A percentile compares a stretch with the other conserved stretches of the same genome.
Conservation (phyloP, 192 early-diverging fungal genomes). For the Rhizophagus prolifer region DNA sequence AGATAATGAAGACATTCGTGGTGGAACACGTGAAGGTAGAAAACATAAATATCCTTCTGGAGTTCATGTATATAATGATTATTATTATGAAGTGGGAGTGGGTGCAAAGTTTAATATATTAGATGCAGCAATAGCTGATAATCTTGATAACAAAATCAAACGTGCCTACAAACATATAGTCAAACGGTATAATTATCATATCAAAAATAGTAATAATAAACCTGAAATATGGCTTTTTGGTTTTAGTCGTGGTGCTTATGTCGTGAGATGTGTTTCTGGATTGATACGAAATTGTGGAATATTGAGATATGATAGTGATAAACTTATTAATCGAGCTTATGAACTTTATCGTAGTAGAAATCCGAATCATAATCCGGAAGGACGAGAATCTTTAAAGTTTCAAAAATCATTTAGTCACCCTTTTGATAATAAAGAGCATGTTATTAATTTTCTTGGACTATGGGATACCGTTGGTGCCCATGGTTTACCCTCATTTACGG, state of each 20-base stretch:
- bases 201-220: neutral
- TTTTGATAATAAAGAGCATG: constrained; percentile 14
- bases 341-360: constrained; percentile 19
- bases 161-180: neutral
- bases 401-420: constrained; percentile 11
- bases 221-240: too few relatives aligned
- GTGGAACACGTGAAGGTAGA: too few relatives aligned
- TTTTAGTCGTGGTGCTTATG: constrained; percentile 34
- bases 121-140: too few relatives aligned
- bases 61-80: too few relatives aligned
- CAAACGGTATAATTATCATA: constrained; percentile 3
- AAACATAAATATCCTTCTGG: too few relatives aligned
- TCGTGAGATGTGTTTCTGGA: constrained; percentile 30
- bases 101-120: too few relatives aligned
- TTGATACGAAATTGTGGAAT: constrained; percentile 37
- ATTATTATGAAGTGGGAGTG: too few relatives aligned
- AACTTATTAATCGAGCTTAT: constrained; percentile 23
- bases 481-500: constrained; percentile 22
- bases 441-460: constrained; percentile 33
- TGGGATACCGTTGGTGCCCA: too few relatives aligned
- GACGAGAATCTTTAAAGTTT: neutral
- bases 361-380: constrained; percentile 10
- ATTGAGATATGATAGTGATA: neutral
- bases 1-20: too few relatives aligned
- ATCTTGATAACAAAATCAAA: neutral